Evolutionary conservation across 1,139 yeast species (phyloP).

Genomic region (Blastobotrys petasosporus): DNA sequence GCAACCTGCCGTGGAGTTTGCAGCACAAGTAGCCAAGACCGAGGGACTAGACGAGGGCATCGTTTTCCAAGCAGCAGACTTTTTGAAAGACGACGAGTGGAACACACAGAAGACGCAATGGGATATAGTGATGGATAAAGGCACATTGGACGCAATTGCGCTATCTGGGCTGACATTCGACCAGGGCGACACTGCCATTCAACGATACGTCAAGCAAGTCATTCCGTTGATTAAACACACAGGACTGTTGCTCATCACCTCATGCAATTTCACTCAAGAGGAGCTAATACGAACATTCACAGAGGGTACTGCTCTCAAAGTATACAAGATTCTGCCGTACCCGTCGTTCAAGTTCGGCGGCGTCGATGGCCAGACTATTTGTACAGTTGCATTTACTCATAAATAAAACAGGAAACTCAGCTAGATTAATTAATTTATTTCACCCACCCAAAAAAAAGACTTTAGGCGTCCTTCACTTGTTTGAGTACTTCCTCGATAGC

Average conservation of each 20-base stretch:
- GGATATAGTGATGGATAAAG: constrained; percentile 83
- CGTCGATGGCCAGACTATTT: constrained; percentile 75
- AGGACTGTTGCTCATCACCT: constrained; percentile 59
- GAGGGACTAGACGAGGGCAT: constrained; percentile 38
- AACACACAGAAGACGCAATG: constrained; percentile 41
- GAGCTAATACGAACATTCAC: constrained; percentile 58
- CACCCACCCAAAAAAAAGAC: background rate
- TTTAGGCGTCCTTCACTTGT: background rate
- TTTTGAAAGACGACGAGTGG: constrained; percentile 30
- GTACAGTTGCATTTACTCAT: constrained; percentile 64
- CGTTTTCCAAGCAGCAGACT: constrained; percentile 45
- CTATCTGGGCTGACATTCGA: constrained; percentile 55
- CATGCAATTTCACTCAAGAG: constrained; percentile 87
- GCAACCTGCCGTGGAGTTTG: constrained; percentile 67
- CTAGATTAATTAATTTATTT: background rate
- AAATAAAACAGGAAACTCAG: background rate
- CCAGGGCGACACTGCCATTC: constrained; percentile 44
- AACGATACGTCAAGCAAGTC: constrained; percentile 61
- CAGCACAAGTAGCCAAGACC: constrained; percentile 48
- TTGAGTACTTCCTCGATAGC: constrained; percentile 42
- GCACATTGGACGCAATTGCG: constrained; percentile 95
- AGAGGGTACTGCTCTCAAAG: constrained; percentile 39
- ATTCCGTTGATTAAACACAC: constrained; percentile 46
- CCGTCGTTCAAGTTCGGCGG: constrained; percentile 90
- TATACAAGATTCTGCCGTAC: constrained; percentile 62